Evolutionary conservation across 805 yeast genomes (phyloP).

Genomic region (Wickerhamiella australiensis): DNA sequence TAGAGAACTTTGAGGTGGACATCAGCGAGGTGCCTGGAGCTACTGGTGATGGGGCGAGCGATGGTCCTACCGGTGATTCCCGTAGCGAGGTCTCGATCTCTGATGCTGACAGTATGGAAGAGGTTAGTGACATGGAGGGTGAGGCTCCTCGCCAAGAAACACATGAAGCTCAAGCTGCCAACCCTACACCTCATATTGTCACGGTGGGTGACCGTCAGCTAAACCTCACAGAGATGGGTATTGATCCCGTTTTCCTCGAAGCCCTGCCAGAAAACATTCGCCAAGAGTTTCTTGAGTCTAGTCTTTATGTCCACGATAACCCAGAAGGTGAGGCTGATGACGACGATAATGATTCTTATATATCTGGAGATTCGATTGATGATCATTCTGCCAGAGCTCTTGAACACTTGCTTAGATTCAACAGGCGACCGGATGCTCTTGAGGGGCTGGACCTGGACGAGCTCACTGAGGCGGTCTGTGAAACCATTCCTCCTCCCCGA

Average conservation of each 20-base stretch:
- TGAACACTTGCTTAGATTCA: background rate
- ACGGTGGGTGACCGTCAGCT: constrained; percentile 10
- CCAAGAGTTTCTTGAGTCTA: constrained; percentile 6
- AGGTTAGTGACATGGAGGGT: background rate
- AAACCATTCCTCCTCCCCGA: background rate
- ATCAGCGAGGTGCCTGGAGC: too few species aligned
- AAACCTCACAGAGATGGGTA: constrained; percentile 10
- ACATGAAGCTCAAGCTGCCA: background rate
- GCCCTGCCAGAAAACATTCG: constrained; percentile 11
- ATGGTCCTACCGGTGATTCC: background rate
- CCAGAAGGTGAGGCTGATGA: background rate
- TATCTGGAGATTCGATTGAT: background rate
- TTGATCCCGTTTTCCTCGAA: constrained; percentile 11
- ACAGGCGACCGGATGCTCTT: background rate
- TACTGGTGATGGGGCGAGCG: too few species aligned
- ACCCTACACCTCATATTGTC: constrained; percentile 1
- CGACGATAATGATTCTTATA: background rate
- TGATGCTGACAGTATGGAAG: background rate
- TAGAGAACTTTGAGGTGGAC: background rate
- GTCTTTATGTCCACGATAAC: background rate
- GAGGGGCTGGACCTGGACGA: background rate
- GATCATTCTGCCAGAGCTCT: background rate
- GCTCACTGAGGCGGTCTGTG: background rate
- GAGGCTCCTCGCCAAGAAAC: background rate
- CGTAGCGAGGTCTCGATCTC: background rate